These are phyloP conservation scores for Exophiala calicioides DNA, from an alignment of 2,329 filamentous ascomycete genomes.

Conservation along the genomic window DNA sequence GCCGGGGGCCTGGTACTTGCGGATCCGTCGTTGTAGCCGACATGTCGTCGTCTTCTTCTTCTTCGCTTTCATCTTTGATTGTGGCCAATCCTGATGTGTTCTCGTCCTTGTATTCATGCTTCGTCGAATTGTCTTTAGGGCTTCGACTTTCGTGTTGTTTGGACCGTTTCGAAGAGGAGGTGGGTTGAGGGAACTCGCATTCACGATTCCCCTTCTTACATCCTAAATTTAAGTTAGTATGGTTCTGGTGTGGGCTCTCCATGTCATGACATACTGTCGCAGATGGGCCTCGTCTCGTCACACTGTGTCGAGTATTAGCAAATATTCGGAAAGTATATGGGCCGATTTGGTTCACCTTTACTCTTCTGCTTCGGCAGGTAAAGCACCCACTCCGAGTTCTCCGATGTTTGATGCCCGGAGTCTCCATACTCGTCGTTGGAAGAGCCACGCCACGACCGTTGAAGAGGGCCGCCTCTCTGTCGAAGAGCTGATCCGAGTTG, in stretches of 20 bases:
- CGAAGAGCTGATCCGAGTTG: slow-evolving; percentile 34
- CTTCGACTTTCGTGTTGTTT: slow-evolving; percentile 34
- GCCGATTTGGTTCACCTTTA: slow-evolving; percentile 60
- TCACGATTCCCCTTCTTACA: slow-evolving; percentile 90
- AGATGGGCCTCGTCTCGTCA: slow-evolving; percentile 83
- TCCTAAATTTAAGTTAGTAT: slow-evolving; percentile 50
- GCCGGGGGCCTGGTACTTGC: slow-evolving; percentile 11
- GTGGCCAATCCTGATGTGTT: slow-evolving; percentile 21
- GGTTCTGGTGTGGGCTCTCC: slow-evolving; percentile 5
- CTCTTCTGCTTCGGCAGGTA: slow-evolving; percentile 83
- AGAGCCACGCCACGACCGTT: slow-evolving; percentile 26
- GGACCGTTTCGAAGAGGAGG: slow-evolving; percentile 48
- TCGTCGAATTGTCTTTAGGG: slow-evolving; percentile 17
- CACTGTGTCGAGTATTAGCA: slow-evolving; percentile 59
- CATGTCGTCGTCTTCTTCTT: slow-evolving; percentile 29
- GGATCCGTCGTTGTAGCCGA: slow-evolving; percentile 7
- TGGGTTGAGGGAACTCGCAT: slow-evolving; percentile 81
- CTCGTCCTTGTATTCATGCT: slow-evolving; percentile 28
- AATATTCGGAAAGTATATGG: background rate
- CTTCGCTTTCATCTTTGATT: slow-evolving; percentile 32
- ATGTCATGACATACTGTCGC: slow-evolving; percentile 62
- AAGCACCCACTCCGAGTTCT: slow-evolving; percentile 92
- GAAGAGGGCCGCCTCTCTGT: slow-evolving; percentile 35
- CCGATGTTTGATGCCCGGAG: slow-evolving; percentile 78
- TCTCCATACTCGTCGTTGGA: slow-evolving; percentile 18